Evolutionary conservation across 768 basidiomycete genomes (phyloP).

Genomic region (Crepidotus variabilis): DNA sequence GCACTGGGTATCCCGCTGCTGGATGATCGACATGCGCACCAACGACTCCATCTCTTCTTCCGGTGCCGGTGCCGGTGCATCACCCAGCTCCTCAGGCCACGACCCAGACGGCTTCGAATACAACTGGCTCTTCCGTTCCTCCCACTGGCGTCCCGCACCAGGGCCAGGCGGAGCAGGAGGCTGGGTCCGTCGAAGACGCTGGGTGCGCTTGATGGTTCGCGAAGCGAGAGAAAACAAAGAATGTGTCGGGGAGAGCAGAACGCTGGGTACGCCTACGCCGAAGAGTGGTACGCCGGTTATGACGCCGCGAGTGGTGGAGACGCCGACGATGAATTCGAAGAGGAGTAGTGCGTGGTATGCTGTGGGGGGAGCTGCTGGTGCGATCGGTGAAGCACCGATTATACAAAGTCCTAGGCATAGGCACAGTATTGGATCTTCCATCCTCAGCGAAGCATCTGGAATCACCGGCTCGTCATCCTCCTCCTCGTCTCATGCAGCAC

Average conservation of each 20-base stretch:
- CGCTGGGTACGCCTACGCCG: not conserved
- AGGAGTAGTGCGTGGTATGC: not conserved
- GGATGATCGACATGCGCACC: constrained; percentile 85
- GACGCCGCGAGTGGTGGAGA: not conserved
- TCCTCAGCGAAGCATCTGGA: not conserved
- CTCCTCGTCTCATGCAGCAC: too few species aligned
- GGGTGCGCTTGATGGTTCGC: constrained; percentile 82
- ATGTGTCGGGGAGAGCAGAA: not conserved
- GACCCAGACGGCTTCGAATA: constrained; percentile 86
- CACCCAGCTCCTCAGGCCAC: constrained; percentile 62
- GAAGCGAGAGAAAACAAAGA: constrained; percentile 14
- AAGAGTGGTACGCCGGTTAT: not conserved
- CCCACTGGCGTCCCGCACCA: constrained; percentile 62
- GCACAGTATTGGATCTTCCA: not conserved
- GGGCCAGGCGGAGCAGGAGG: constrained; percentile 61
- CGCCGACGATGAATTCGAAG: constrained; percentile 3
- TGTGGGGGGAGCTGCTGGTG: not conserved
- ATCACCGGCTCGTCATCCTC: constrained; percentile 1
- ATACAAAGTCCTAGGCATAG: not conserved
- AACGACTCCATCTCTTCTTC: constrained; percentile 19
- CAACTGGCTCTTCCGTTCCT: constrained; percentile 70
- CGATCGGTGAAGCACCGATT: not conserved
- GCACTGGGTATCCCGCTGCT: constrained; percentile 75
- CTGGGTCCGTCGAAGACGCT: constrained; percentile 76
- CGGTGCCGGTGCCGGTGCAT: constrained; percentile 55